phyloP scores from a whole-genome alignment of 805 yeast genomes.

The Myxozyma mucilagina region DNA sequence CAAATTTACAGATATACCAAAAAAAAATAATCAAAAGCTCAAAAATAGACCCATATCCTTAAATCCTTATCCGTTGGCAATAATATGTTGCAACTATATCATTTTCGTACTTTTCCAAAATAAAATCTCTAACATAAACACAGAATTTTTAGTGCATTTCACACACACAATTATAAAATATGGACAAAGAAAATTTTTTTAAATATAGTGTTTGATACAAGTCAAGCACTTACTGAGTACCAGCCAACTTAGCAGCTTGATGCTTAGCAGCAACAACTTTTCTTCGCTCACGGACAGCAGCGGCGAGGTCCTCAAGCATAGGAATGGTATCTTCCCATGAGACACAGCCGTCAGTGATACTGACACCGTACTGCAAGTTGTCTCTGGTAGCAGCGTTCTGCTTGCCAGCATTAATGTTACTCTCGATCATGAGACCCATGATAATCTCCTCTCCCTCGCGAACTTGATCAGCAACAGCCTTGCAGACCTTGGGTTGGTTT shows the following conservation, averaged over 20 bases:
- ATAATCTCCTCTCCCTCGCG: conserved; percentile 75
- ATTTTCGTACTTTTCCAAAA: too few species aligned
- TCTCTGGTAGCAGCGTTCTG: conserved; percentile 67
- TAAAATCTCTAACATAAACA: too few species aligned
- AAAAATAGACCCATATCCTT: not conserved
- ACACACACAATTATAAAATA: too few species aligned
- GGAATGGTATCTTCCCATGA: conserved; percentile 83
- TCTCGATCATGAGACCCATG: conserved; percentile 95
- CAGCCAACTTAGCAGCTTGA: conserved; percentile 4
- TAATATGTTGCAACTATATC: too few species aligned
- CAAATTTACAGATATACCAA: too few species aligned
- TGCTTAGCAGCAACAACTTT: conserved; percentile 6
- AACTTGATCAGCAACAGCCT: conserved; percentile 77
- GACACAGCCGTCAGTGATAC: conserved; percentile 97
- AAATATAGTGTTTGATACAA: not conserved
- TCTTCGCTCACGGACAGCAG: conserved; percentile 72
- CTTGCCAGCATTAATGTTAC: conserved; percentile 86
- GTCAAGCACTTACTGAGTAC: not conserved
- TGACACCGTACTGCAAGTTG: conserved; percentile 84
- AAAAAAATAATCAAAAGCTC: too few species aligned
- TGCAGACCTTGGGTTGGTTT: conserved; percentile 93
- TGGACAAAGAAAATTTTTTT: not conserved
- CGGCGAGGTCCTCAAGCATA: conserved; percentile 76
- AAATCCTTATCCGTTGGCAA: not conserved
- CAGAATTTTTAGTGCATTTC: too few species aligned